phyloP scores from a whole-genome alignment of 768 basidiomycete genomes.

The Agaricus blazei region DNA sequence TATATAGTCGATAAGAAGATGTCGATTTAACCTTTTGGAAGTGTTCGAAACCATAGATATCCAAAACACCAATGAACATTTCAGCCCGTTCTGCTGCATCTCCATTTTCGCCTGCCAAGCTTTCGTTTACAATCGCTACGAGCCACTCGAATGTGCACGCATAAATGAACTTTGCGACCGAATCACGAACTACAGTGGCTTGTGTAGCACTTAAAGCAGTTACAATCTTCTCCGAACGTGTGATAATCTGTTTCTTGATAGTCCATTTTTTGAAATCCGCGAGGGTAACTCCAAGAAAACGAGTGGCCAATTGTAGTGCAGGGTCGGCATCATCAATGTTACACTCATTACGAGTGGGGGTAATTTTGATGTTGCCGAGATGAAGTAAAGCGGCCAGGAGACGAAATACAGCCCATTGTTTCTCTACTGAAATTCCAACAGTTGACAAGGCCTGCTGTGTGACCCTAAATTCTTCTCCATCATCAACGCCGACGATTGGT shows the following conservation, averaged over 20 bases:
- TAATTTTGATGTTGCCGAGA: slow-evolving; percentile 96
- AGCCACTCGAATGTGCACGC: slow-evolving; percentile 99
- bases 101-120: slow-evolving; percentile 90
- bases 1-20: neutral
- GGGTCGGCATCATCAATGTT: slow-evolving; percentile 79
- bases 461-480: slow-evolving; percentile 88
- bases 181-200: slow-evolving; percentile 91
- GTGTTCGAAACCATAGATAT: slow-evolving; percentile 97
- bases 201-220: slow-evolving; percentile 81
- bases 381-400: slow-evolving; percentile 91
- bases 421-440: slow-evolving; percentile 95
- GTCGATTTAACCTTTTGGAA: slow-evolving; percentile 76
- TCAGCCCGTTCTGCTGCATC: slow-evolving; percentile 87
- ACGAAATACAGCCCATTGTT: slow-evolving; percentile 97
- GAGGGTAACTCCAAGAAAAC: slow-evolving; percentile 84
- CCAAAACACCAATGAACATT: slow-evolving; percentile 98
- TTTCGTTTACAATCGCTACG: slow-evolving; percentile 95
- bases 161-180: slow-evolving; percentile 97
- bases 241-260: slow-evolving; percentile 94
- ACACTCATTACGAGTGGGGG: slow-evolving; percentile 75
- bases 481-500: slow-evolving; percentile 90
- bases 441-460: slow-evolving; percentile 96
- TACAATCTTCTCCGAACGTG: slow-evolving; percentile 93
- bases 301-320: slow-evolving; percentile 74
- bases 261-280: slow-evolving; percentile 99